Evolutionary conservation across 805 yeast species (phyloP).

Genomic region (Sugiyamaella marilandica): DNA sequence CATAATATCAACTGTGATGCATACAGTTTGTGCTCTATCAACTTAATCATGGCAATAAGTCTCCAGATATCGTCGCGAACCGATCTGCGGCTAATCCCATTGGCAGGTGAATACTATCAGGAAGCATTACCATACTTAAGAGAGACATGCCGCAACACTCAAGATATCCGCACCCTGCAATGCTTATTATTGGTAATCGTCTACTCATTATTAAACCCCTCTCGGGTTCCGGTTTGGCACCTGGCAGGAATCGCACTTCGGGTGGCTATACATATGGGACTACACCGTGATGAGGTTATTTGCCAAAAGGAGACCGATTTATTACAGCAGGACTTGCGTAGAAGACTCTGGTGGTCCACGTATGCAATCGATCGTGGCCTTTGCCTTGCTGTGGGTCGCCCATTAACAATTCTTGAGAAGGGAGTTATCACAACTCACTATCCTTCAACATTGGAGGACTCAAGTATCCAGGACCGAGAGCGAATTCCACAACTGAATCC

Average conservation of each 20-base stretch:
- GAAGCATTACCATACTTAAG: slow-evolving; percentile 11
- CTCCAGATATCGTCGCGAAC: slow-evolving; percentile 13
- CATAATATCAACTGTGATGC: slow-evolving; percentile 11
- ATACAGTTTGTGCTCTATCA: slow-evolving; percentile 10
- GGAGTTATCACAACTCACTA: slow-evolving; percentile 8
- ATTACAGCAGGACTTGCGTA: slow-evolving; percentile 2
- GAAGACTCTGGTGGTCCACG: slow-evolving; percentile 15
- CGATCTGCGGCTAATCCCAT: slow-evolving; percentile 11
- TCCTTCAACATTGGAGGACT: slow-evolving; percentile 11
- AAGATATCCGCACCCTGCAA: slow-evolving; percentile 13
- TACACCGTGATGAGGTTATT: slow-evolving; percentile 13
- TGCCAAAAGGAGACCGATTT: neutral
- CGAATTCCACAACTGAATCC: slow-evolving; percentile 5
- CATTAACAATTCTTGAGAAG: slow-evolving; percentile 9
- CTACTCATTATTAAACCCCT: slow-evolving; percentile 12
- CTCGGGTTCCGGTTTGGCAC: slow-evolving; percentile 16
- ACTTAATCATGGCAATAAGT: slow-evolving; percentile 13
- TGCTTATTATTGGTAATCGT: slow-evolving; percentile 10
- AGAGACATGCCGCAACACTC: slow-evolving; percentile 5
- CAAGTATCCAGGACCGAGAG: slow-evolving; percentile 4
- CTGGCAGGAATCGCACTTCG: slow-evolving; percentile 13
- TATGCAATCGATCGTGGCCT: slow-evolving; percentile 14
- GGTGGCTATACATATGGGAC: slow-evolving; percentile 14
- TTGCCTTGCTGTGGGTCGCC: slow-evolving; percentile 12
- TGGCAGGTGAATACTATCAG: slow-evolving; percentile 13